Evolutionary conservation across 345 rosid genomes (phyloP), one percentile per base, ranked within the genome.

Genomic region (Brassica incana): DNA sequence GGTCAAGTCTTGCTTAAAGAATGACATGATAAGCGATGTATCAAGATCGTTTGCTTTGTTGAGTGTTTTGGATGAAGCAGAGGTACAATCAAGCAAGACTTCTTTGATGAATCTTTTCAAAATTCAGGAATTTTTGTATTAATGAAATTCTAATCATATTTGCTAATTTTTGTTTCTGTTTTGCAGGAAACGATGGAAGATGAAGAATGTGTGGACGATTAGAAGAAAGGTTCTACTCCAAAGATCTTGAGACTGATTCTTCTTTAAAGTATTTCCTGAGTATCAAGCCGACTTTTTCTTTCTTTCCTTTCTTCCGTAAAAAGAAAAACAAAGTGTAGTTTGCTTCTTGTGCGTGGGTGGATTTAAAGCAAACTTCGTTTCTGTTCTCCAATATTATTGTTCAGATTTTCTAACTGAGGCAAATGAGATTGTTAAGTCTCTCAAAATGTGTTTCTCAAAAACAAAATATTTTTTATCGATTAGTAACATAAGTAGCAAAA

Each of bases 1-100:
- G 12, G 32, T 74, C 2, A 27, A 35, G 32, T 65, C 74, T 60
- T 30, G 52, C 69, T 20, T 27, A 4, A 60, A 73, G 69, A 73
- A 66, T 2, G 78, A 30, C n/a, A 32, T 5, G 4, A 8, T 73
- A 73, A 67, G 23, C 43, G 30, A 67, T 0, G 69, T 79, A 14
- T 43, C 74, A 48, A 73, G 82, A 30, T 73, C 78, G 8, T 67
- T 79, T 35, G 77, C 76, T 3, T 60, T 48, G 69, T 25, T 79
- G 6, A 79, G 78, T 79, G 66, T 79, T 32, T 69, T 7, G 69
- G 78, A 73, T 0, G 69, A 73, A 73, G 33, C 56, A 18, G 50
- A 20, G 78, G 16, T 60, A 73, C 73, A 59, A 32, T 73, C 64
- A 67, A 73, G 78, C 67, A 67, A 60, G 7, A 33, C 56, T 4